Evolutionary conservation across 106 monocot species (phyloP).

Genomic region (Gastrodia elata): DNA sequence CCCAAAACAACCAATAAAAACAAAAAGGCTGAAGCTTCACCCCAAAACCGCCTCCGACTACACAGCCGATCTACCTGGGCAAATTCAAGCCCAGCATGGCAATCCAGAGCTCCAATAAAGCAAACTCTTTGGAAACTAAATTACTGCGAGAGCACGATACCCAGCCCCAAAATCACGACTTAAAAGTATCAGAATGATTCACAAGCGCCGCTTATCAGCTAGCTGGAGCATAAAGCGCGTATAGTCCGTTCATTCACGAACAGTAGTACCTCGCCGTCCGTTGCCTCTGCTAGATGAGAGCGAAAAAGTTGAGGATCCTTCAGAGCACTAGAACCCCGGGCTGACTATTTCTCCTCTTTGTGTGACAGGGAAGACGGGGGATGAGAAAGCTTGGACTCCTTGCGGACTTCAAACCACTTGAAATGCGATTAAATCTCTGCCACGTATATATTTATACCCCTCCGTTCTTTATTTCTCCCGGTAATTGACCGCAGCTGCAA

Average conservation of each 20-base stretch:
- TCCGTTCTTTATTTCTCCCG: neutral
- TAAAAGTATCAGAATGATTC: neutral
- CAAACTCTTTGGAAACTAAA: neutral
- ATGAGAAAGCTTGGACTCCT: constrained; percentile 6
- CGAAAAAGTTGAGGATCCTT: neutral
- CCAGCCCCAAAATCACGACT: neutral
- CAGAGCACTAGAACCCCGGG: neutral
- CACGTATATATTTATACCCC: neutral
- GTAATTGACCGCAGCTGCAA: neutral
- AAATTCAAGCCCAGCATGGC: neutral
- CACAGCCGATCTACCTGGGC: constrained; percentile 1
- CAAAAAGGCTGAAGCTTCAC: neutral
- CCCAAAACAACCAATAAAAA: constrained; percentile 1
- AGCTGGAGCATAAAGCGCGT: neutral
- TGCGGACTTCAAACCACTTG: constrained; percentile 9
- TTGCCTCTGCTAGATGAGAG: neutral
- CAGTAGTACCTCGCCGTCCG: constrained; percentile 1
- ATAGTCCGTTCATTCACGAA: neutral
- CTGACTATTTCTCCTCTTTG: neutral
- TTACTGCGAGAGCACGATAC: neutral
- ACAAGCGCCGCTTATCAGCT: neutral
- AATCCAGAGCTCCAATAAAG: constrained; percentile 7
- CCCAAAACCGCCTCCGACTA: neutral
- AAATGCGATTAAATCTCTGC: constrained; percentile 7
- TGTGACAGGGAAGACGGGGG: neutral